Evolutionary conservation across 176 grass and related monocot species (phyloP).

Genomic region (Typha latifolia): DNA sequence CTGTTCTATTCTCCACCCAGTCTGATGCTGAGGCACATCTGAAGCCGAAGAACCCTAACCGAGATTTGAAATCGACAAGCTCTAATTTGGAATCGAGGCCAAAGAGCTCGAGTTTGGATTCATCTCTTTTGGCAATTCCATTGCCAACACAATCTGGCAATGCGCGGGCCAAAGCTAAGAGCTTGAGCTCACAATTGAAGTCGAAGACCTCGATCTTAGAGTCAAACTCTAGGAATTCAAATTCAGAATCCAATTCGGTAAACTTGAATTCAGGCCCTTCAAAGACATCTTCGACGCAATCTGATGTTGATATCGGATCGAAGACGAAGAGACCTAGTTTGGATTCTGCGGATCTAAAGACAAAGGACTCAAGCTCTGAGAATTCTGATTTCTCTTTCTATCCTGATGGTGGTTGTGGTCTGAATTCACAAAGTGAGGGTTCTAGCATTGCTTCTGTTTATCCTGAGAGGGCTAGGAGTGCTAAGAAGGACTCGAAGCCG

Average conservation of each 20-base stretch:
- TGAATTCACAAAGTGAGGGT: slow-evolving; percentile 21
- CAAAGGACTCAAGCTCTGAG: slow-evolving; percentile 5
- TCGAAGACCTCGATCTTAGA: neutral
- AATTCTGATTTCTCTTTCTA: slow-evolving; percentile 43
- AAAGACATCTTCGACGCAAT: neutral
- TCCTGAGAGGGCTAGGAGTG: slow-evolving; percentile 2
- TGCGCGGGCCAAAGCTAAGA: slow-evolving; percentile 14
- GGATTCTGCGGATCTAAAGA: neutral
- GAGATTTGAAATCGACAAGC: slow-evolving; percentile 30
- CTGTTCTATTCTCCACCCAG: slow-evolving; percentile 37
- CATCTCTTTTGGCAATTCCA: neutral
- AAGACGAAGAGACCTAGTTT: slow-evolving; percentile 16
- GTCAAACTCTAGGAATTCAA: neutral
- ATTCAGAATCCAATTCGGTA: neutral
- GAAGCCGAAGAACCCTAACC: slow-evolving; percentile 20
- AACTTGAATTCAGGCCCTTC: neutral
- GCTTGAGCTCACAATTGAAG: neutral
- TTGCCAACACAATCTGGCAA: neutral
- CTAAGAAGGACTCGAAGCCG: neutral
- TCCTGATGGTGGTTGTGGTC: slow-evolving; percentile 29
- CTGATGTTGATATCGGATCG: slow-evolving; percentile 2
- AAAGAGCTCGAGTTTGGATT: neutral
- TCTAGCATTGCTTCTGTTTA: slow-evolving; percentile 32
- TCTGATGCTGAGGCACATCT: slow-evolving; percentile 36
- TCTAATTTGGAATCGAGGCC: neutral